These are phyloP conservation scores for Termitomyces sp. DNA, from an alignment of 768 basidiomycete species.

Conservation along the genomic window DNA sequence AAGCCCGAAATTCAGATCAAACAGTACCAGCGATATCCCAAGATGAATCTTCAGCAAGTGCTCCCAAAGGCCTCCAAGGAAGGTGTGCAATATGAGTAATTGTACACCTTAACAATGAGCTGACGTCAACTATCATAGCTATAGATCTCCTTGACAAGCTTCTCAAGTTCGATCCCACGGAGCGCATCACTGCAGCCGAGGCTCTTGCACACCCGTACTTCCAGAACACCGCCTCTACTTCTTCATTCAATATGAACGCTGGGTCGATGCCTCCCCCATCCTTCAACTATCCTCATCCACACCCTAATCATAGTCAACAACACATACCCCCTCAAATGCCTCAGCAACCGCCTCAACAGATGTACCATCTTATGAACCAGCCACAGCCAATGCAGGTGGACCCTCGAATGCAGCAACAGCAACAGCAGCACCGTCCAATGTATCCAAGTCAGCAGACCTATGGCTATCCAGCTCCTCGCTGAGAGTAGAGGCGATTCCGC, in stretches of 20 bases:
- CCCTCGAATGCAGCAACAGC: slow-evolving; percentile 11
- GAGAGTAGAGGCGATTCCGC: background rate
- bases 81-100: slow-evolving; percentile 34
- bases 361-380: slow-evolving; percentile 27
- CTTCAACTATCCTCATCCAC: slow-evolving; percentile 66
- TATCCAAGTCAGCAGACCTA: slow-evolving; percentile 10
- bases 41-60: slow-evolving; percentile 74
- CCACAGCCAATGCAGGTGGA: slow-evolving; percentile 17
- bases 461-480: slow-evolving; percentile 10
- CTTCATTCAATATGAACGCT: slow-evolving; percentile 36
- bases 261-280: slow-evolving; percentile 63
- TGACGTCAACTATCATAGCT: slow-evolving; percentile 36
- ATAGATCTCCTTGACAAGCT: slow-evolving; percentile 92
- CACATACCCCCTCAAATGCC: slow-evolving; percentile 26
- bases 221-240: slow-evolving; percentile 42
- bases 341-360: slow-evolving; percentile 25
- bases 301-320: slow-evolving; percentile 46
- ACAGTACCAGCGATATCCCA: slow-evolving; percentile 82
- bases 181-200: slow-evolving; percentile 86
- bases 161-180: slow-evolving; percentile 92
- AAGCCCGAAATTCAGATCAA: slow-evolving; percentile 83
- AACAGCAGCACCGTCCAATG: slow-evolving; percentile 11
- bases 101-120: background rate
- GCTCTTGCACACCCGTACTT: slow-evolving; percentile 94
- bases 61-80: slow-evolving; percentile 82